Evolutionary conservation across 2,329 filamentous ascomycete species (phyloP), one percentile per base, ranked within the genome.

Genomic region (Pseudopithomyces maydicus): DNA sequence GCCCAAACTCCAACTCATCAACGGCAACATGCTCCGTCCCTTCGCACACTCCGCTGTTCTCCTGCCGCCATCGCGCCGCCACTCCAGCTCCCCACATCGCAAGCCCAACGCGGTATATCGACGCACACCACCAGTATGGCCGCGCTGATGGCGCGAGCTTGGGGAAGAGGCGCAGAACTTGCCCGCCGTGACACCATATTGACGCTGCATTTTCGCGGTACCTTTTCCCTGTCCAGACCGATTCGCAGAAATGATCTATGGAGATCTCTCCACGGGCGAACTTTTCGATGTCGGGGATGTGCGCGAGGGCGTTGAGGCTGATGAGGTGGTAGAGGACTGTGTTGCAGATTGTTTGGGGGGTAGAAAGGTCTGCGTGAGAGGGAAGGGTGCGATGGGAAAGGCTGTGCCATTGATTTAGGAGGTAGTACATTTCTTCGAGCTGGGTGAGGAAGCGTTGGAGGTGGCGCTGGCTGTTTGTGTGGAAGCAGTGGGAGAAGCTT

Each of bases 261-360:
- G 39, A 6, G 2, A 55, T 6, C 5, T 58, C 56, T 19, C 56
- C 56, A 5, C 87, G 81, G 1, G 87, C 87, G 1, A 90, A 77
- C 2, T 82, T 79, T 74, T 90, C 88, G 42, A 89, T 83, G 59
- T 86, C 84, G 2, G 83, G 80, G 67, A 90, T 88, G 72, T 84
- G 84, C n/a, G 85, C 86, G 19, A 88, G 81, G 2, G 84, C 81
- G 63, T 89, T 89, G 39, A 90, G 79, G 33, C 82, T 85, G 66
- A 90, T 85, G 35, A 90, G 79, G 64, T 90, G 87, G 70, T 87
- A 90, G 41, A 90, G 79, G 23, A 88, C 81, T 29, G 90, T 71
- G 66, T 86, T 89, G 59, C 84, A 85, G 59, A 81, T 81, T 57
- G 85, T 88, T n/a, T 35, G 41, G 17, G 2, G 29, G 43, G 73